Percentiles rank a stretch among this genome's conserved stretches.
Conservation (phyloP, 257 asterid genomes). For the Capsicum pubescens region DNA sequence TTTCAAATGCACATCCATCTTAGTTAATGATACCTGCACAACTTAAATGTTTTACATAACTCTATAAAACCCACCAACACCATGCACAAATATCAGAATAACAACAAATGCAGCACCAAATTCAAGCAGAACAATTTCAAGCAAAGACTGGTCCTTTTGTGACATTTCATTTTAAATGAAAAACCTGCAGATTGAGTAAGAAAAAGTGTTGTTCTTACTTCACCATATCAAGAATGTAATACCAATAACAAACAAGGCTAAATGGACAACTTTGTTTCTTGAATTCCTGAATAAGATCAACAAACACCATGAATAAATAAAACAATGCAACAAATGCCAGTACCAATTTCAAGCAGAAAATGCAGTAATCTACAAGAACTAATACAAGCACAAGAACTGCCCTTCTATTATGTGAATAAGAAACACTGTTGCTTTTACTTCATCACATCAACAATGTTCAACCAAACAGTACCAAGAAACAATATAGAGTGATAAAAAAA, state of each 20-base stretch:
- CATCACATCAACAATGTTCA: neutral
- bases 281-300: neutral
- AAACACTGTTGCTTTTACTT: neutral
- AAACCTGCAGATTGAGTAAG: no score
- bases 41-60: constrained; percentile 31
- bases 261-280: neutral
- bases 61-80: neutral
- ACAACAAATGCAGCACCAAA: constrained; percentile 3
- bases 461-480: neutral
- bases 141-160: no score
- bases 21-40: neutral
- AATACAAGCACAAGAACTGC: neutral
- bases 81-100: neutral
- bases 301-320: neutral
- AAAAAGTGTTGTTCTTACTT: neutral
- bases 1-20: constrained; percentile 59
- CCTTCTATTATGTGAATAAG: neutral
- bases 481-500: neutral
- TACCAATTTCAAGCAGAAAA: neutral
- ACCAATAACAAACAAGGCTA: neutral
- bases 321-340: neutral
- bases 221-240: neutral
- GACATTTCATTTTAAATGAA: no score
- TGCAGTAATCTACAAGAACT: neutral
- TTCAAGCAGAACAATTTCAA: neutral